Percentiles rank a stretch among this genome's conserved stretches.
phyloP scores from a whole-genome alignment of 208 protist genomes.

The Leishmania guyanensis region DNA sequence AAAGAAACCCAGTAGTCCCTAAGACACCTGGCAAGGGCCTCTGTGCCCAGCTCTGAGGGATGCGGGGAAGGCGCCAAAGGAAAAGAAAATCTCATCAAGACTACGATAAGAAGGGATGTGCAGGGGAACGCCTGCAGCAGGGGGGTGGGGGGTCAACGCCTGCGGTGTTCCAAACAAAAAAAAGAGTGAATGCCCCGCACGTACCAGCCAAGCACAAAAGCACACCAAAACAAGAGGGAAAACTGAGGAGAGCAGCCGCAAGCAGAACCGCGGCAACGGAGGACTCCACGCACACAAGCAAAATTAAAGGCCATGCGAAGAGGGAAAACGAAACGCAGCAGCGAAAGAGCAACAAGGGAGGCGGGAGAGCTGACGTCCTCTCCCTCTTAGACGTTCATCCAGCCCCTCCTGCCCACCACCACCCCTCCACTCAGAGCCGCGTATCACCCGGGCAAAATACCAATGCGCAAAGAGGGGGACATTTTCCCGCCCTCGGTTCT shows the following conservation, averaged over 20 bases:
- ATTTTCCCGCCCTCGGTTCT: neutral
- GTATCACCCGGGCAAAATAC: neutral
- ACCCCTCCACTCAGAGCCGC: neutral
- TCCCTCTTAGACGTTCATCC: no score
- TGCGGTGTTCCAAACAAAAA: neutral
- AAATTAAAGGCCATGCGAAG: neutral
- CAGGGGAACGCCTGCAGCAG: neutral
- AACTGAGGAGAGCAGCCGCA: no score
- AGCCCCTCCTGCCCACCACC: neutral
- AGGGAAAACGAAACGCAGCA: neutral
- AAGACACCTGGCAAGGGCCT: no score
- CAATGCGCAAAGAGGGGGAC: neutral
- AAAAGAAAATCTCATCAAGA: no score
- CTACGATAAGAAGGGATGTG: conserved; percentile 4
- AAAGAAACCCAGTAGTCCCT: no score
- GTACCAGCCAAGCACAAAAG: neutral
- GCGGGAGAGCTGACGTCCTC: no score
- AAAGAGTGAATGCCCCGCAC: neutral
- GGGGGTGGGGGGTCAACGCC: neutral
- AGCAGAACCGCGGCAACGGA: no score
- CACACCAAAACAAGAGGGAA: neutral
- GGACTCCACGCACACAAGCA: no score
- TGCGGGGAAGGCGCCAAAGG: no score
- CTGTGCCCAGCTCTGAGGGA: no score
- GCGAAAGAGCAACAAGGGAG: no score